A percentile compares a stretch with the other conserved stretches of the same genome.
phyloP scores from a whole-genome alignment of 2,329 filamentous ascomycete genomes.

The Claviceps citrina region DNA sequence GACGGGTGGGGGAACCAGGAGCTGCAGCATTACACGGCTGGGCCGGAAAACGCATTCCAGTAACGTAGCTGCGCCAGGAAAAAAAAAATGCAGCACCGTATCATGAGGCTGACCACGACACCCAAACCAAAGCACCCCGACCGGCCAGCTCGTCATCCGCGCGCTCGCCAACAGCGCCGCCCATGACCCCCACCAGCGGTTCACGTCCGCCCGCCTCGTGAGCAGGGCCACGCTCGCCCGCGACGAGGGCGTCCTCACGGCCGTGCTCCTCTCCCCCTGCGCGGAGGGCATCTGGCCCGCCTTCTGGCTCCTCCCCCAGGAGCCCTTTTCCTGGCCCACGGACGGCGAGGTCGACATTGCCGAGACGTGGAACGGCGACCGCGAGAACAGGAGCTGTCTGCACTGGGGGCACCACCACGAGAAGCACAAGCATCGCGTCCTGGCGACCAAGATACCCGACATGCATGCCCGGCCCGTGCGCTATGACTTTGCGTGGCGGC shows the following conservation, averaged over 20 bases:
- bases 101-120: no score
- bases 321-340: constrained; percentile 42
- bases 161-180: constrained; percentile 26
- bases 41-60: constrained; percentile 37
- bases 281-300: constrained; percentile 45
- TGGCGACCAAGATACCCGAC: constrained; percentile 33
- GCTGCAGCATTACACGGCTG: constrained; percentile 39
- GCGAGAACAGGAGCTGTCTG: constrained; percentile 39
- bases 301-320: constrained; percentile 43
- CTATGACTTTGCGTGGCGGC: constrained; percentile 42
- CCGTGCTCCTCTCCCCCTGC: constrained; percentile 34
- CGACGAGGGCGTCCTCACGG: constrained; percentile 36
- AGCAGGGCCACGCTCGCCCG: constrained; percentile 34
- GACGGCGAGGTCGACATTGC: constrained; percentile 47
- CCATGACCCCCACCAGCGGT: constrained; percentile 24
- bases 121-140: constrained; percentile 23
- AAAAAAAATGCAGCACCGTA: no score
- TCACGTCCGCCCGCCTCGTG: constrained; percentile 40
- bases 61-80: constrained; percentile 5
- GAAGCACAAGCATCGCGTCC: constrained; percentile 39
- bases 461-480: constrained; percentile 31
- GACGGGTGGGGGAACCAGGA: constrained; percentile 49
- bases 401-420: constrained; percentile 45
- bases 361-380: constrained; percentile 45
- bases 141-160: constrained; percentile 36